A percentile compares a stretch with the other conserved stretches of the same genome.
These are phyloP conservation scores for Sordaria brevicollis DNA, from an alignment of 495 filamentous ascomycete species.

Conservation along the genomic window DNA sequence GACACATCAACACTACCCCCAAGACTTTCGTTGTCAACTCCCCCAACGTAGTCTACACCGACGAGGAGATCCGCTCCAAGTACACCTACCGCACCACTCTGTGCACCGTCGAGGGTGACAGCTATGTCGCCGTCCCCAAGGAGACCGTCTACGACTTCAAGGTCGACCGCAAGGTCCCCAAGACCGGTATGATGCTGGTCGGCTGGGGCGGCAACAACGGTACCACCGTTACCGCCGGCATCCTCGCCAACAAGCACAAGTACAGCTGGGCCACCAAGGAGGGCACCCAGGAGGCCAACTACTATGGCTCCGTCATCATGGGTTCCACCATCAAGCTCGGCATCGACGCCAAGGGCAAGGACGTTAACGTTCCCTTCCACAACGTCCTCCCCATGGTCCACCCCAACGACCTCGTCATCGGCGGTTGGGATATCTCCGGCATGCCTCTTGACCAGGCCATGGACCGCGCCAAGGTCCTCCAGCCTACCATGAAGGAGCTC, in stretches of 20 bases:
- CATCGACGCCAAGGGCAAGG: constrained; percentile 73
- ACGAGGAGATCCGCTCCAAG: constrained; percentile 79
- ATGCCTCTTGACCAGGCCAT: constrained; percentile 85
- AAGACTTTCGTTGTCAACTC: constrained; percentile 73
- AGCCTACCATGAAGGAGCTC: constrained; percentile 78
- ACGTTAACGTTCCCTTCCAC: constrained; percentile 95
- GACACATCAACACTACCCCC: constrained; percentile 25
- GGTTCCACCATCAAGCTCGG: constrained; percentile 93
- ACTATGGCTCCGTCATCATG: constrained; percentile 97
- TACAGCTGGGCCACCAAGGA: constrained; percentile 90
- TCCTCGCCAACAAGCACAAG: constrained; percentile 83
- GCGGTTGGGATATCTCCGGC: constrained; percentile 94
- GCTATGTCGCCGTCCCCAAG: constrained; percentile 75
- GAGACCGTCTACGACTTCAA: constrained; percentile 95
- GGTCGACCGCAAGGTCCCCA: constrained; percentile 85
- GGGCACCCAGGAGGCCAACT: constrained; percentile 76
- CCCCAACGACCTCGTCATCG: constrained; percentile 89
- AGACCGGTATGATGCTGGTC: constrained; percentile 94
- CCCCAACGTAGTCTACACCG: constrained; percentile 85
- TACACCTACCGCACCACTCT: constrained; percentile 94
- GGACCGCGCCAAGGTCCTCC: constrained; percentile 90
- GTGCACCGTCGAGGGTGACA: constrained; percentile 59
- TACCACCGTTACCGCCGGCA: constrained; percentile 92
- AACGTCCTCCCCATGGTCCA: constrained; percentile 94
- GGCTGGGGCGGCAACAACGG: constrained; percentile 99